Percentiles rank a stretch among this genome's conserved stretches.
These are phyloP conservation scores for Raddia guianensis DNA, from an alignment of 176 grass and related monocot species.

Conservation along the genomic window DNA sequence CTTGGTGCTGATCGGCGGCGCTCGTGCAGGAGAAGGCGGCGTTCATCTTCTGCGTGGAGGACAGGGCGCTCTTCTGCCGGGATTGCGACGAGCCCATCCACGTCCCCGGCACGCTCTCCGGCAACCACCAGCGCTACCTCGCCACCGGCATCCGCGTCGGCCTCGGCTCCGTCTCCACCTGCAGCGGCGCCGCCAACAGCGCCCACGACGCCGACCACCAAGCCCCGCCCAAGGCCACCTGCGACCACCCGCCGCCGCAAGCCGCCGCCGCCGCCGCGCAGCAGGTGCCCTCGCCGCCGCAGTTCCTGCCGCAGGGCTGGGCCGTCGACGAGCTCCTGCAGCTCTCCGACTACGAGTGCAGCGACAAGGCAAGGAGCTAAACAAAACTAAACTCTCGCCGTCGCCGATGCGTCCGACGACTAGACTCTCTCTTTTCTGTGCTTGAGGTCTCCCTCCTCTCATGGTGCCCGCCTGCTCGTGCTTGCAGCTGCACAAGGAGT, in stretches of 20 bases:
- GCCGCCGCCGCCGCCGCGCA: constrained; percentile 7
- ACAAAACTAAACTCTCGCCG: not conserved
- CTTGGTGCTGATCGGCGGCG: not conserved
- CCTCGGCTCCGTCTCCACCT: constrained; percentile 34
- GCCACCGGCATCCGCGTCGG: constrained; percentile 91
- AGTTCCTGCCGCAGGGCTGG: constrained; percentile 68
- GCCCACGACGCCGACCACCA: constrained; percentile 45
- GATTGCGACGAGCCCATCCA: constrained; percentile 98
- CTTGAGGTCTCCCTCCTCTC: not conserved
- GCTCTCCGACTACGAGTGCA: constrained; percentile 77
- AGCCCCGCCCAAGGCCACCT: constrained; percentile 50
- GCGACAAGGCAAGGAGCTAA: constrained; percentile 61
- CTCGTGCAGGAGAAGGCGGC: constrained; percentile 83
- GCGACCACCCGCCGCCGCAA: constrained; percentile 10
- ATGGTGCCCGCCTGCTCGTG: not conserved
- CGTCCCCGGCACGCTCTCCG: constrained; percentile 79
- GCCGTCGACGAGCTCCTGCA: constrained; percentile 86
- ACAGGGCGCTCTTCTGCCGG: constrained; percentile 94
- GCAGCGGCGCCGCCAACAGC: constrained; percentile 12
- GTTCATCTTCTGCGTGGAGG: constrained; percentile 98
- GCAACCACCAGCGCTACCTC: constrained; percentile 95
- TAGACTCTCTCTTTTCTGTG: not conserved
- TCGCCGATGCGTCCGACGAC: not conserved
- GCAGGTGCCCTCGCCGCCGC: constrained; percentile 45
- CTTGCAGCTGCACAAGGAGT: constrained; percentile 62